Base-by-base conservation (phyloP, 495 filamentous ascomycete genomes). In the Delitschia confertaspora region DNA sequence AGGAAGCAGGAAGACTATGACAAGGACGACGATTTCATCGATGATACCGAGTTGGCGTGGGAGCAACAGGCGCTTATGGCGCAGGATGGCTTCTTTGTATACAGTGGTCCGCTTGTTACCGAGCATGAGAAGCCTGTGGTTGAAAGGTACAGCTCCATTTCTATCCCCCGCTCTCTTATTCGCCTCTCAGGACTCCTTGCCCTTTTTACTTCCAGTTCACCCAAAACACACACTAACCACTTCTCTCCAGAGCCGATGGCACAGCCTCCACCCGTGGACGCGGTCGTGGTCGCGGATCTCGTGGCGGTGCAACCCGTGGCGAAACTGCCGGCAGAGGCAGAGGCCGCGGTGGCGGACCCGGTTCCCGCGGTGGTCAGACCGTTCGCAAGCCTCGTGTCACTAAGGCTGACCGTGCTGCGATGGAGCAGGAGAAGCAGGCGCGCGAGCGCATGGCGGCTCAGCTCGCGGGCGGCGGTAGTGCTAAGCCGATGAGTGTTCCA, bases 1-100 rank as follows among this genome's bases (percentile, higher is more conserved):
- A 83, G 79, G 71, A 93, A 91, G 66, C 81, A 88, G 49, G 91
- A 98, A 55, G 84, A 93, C 47, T 98, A 98, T 56, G 88, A 95
- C 64, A 86, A 86, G 50, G 85, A 91, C 39, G 91, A 98, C 57
- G 89, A 88, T 24, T 98, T 98, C 60, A 89, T 98, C 42, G 91
- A 98, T 59, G 91, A 98, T 62, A 89, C 85, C 10, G 91, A 98
- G 58, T 57, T 95, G 66, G 74, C 89, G 6, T 98, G 88, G 87
- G 87, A 96, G 65, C 85, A 94, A 62, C 84, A 89, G 60, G 89
- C 91, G 16, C 85, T 88, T 13, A 87, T 88, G 16, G 89, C 84
- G 42, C 84, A 88, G 51, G 93, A 96, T 43, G 64, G 64, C 31
- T 67, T 65, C 54, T 67, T 67, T 49, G 64, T 67, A 18, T 67